Conservation (phyloP, 805 yeast species). For the Lipomyces orientalis region DNA sequence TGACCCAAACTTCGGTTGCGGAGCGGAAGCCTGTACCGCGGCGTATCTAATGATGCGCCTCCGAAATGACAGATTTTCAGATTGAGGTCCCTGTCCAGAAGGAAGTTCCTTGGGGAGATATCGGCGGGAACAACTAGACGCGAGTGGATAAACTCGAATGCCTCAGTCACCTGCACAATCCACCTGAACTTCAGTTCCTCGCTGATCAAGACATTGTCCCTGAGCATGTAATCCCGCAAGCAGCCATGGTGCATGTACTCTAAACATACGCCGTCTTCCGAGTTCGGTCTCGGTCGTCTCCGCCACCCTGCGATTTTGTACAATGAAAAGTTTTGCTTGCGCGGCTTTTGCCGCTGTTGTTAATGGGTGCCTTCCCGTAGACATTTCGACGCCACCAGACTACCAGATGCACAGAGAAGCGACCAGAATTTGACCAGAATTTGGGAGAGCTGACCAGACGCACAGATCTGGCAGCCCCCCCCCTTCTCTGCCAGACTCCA, state of each 20-base stretch:
- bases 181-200: not conserved
- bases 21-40: constrained; percentile 6
- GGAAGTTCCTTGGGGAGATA: constrained; percentile 4
- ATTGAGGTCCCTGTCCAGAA: not conserved
- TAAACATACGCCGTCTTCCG: constrained; percentile 3
- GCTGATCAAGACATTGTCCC: not conserved
- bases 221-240: constrained; percentile 6
- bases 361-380: too few species aligned
- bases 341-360: too few species aligned
- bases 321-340: too few species aligned
- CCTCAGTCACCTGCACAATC: constrained; percentile 2
- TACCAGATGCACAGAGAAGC: too few species aligned
- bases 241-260: constrained; percentile 7
- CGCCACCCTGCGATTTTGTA: too few species aligned
- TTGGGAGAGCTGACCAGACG: too few species aligned
- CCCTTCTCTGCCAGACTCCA: too few species aligned
- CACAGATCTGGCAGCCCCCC: too few species aligned
- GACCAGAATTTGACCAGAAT: too few species aligned
- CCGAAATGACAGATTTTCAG: constrained; percentile 9
- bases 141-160: constrained; percentile 3
- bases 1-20: not conserved
- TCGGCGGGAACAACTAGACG: not conserved
- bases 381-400: too few species aligned
- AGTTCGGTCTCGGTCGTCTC: too few species aligned
- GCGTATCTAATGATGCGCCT: not conserved